These are phyloP conservation scores for Orbilia blumenaviensis DNA, from an alignment of 2,329 filamentous ascomycete genomes.

Conservation along the genomic window DNA sequence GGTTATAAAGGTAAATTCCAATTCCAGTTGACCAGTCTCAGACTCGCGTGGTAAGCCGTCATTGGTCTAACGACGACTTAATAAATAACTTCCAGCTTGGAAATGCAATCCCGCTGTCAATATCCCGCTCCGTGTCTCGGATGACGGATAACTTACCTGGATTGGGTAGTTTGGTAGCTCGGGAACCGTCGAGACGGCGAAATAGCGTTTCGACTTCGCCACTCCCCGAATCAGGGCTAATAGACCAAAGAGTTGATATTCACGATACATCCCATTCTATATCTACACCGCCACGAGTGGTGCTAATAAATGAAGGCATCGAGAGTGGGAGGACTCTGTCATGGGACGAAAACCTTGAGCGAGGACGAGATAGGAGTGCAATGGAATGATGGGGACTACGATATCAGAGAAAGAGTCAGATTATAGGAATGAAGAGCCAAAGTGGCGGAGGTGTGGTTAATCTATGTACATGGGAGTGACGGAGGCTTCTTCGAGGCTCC, in stretches of 20 bases:
- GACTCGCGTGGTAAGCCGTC: not conserved
- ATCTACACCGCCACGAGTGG: not conserved
- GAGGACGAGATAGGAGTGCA: constrained; percentile 12
- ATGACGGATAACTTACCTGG: constrained; percentile 40
- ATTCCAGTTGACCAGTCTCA: too few relatives aligned
- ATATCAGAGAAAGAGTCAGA: not conserved
- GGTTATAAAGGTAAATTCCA: constrained; percentile 48
- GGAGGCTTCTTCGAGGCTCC: not conserved
- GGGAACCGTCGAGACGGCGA: constrained; percentile 20
- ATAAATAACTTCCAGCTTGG: constrained; percentile 20
- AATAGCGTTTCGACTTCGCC: constrained; percentile 16
- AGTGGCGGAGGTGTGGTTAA: constrained; percentile 2
- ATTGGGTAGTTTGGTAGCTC: constrained; percentile 24
- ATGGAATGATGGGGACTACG: not conserved
- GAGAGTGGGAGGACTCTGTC: constrained; percentile 31
- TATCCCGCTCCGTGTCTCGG: constrained; percentile 47
- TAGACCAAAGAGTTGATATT: constrained; percentile 2
- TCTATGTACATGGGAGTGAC: constrained; percentile 20
- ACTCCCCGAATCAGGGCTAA: not conserved
- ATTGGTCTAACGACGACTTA: not conserved
- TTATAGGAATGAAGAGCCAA: not conserved
- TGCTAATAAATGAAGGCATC: not conserved
- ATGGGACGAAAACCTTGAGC: constrained; percentile 46
- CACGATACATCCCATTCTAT: constrained; percentile 17
- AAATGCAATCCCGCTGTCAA: constrained; percentile 29